Evolutionary conservation across 1,284 basidiomycete genomes (phyloP).

Genomic region (Cutaneotrichosporon sp.): DNA sequence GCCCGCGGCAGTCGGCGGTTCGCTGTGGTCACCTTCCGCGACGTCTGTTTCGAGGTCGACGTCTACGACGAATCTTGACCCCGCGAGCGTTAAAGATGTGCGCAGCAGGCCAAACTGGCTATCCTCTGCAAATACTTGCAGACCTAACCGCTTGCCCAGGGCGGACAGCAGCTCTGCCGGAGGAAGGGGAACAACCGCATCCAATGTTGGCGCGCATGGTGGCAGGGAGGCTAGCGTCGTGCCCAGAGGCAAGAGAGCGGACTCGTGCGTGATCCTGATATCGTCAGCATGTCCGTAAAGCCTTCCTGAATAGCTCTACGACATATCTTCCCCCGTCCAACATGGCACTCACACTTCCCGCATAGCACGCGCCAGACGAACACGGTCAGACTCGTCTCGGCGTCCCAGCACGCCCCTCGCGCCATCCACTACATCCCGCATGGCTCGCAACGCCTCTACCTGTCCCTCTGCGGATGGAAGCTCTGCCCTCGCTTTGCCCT

Average conservation of each 20-base stretch:
- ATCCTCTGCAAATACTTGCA: slow-evolving; percentile 43
- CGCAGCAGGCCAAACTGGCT: slow-evolving; percentile 42
- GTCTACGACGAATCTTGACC: slow-evolving; percentile 40
- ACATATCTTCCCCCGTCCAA: no score
- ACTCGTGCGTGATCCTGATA: slow-evolving; percentile 35
- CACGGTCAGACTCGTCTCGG: slow-evolving; percentile 13
- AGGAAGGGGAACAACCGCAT: slow-evolving; percentile 12
- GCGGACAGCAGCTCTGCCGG: slow-evolving; percentile 32
- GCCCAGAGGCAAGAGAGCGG: slow-evolving; percentile 22
- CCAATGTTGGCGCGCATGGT: slow-evolving; percentile 16
- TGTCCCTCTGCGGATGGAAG: slow-evolving; percentile 15
- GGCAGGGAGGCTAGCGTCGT: slow-evolving; percentile 16
- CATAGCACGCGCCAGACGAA: slow-evolving; percentile 17
- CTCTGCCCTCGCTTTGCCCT: slow-evolving; percentile 18
- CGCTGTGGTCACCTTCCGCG: slow-evolving; percentile 23
- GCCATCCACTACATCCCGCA: slow-evolving; percentile 31
- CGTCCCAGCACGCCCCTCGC: slow-evolving; percentile 15
- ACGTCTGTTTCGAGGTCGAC: slow-evolving; percentile 40
- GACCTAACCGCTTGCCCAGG: slow-evolving; percentile 25
- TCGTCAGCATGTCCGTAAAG: no score
- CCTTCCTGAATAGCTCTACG: no score
- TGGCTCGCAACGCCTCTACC: slow-evolving; percentile 20
- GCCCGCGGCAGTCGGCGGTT: slow-evolving; percentile 6
- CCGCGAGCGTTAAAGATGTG: slow-evolving; percentile 38
- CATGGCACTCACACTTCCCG: slow-evolving; percentile 20